A percentile compares a stretch with the other conserved stretches of the same genome.
Evolutionary conservation across 106 monocot species (phyloP).

Genomic region (Cymbidium sinense): DNA sequence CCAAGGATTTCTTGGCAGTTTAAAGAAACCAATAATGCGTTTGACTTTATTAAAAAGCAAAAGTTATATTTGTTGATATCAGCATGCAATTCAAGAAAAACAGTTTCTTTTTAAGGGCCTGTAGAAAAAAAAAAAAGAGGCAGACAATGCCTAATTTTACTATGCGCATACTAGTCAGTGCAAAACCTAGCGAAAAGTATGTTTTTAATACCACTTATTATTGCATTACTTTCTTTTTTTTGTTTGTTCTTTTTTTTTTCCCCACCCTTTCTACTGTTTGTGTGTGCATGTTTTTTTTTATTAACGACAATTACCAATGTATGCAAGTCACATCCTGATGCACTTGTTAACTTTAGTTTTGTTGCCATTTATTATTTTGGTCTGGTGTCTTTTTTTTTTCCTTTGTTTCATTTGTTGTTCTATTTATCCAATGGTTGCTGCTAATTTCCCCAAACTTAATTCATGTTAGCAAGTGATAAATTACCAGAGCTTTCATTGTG

Average conservation of each 20-base stretch:
- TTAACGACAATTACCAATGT: too few species aligned
- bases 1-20: neutral
- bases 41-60: neutral
- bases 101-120: too few species aligned
- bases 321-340: neutral
- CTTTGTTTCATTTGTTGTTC: neutral
- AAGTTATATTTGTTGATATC: neutral
- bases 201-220: too few species aligned
- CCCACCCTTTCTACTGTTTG: neutral
- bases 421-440: neutral
- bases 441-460: neutral
- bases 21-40: neutral
- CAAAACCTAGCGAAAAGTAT: too few species aligned
- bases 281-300: neutral
- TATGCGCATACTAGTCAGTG: too few species aligned
- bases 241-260: neutral
- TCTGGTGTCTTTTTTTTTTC: neutral
- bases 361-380: neutral
- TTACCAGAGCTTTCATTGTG: neutral
- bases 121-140: too few species aligned
- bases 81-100: neutral
- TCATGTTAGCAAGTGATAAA: neutral
- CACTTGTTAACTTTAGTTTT: neutral
- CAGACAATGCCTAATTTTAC: too few species aligned
- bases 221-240: neutral